These are phyloP conservation scores for Populus trichocarpa DNA, from an alignment of 441 rosid species.

Conservation along the genomic window DNA sequence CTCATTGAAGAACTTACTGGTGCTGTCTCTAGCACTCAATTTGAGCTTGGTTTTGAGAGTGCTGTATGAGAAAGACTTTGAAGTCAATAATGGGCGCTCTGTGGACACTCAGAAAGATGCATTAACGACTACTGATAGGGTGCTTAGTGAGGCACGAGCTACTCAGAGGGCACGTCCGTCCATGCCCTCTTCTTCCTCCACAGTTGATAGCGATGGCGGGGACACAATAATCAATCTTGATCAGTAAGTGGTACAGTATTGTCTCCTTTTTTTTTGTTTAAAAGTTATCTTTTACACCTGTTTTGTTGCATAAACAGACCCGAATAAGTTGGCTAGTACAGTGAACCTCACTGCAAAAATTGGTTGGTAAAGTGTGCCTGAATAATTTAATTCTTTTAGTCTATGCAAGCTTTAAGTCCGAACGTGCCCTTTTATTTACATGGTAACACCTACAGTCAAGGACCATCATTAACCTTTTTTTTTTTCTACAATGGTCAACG, in stretches of 20 bases:
- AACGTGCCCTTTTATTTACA: not conserved
- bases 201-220: constrained; percentile 24
- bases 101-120: not conserved
- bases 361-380: not conserved
- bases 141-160: constrained; percentile 10
- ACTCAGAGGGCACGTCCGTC: constrained; percentile 14
- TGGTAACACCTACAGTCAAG: not conserved
- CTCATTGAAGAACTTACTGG: constrained; percentile 52
- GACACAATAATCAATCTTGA: constrained; percentile 58
- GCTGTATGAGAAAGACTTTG: constrained; percentile 21
- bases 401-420: not conserved
- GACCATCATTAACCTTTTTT: not conserved
- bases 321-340: not conserved
- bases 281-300: not conserved
- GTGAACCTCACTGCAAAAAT: not conserved
- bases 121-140: not conserved
- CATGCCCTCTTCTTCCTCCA: constrained; percentile 17
- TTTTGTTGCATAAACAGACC: not conserved
- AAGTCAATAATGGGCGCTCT: constrained; percentile 10
- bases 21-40: constrained; percentile 63
- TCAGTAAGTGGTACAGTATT: constrained; percentile 46
- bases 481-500: not conserved
- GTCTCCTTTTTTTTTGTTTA: not conserved
- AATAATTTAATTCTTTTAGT: not conserved
- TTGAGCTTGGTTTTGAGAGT: constrained; percentile 48